These are phyloP conservation scores for Musa acuminata DNA, from an alignment of 176 grass and related monocot genomes.

Conservation along the genomic window DNA sequence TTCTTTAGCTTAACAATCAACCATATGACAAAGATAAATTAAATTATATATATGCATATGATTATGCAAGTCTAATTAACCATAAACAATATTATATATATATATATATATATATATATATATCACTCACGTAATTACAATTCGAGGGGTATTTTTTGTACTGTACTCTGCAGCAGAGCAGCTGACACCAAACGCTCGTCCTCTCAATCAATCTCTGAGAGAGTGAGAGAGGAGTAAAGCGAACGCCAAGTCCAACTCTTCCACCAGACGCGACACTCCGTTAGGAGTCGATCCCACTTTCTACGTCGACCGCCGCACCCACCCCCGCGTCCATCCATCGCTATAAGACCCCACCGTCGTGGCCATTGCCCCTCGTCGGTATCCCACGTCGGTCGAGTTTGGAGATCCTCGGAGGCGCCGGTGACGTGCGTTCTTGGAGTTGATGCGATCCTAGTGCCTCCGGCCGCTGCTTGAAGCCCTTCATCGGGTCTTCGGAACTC, in stretches of 20 bases:
- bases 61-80: too few relatives aligned
- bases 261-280: constrained; percentile 4
- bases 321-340: background rate
- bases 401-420: background rate
- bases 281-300: background rate
- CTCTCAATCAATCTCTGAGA: background rate
- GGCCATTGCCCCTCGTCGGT: background rate
- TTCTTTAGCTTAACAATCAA: too few relatives aligned
- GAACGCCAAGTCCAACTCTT: background rate
- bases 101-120: too few relatives aligned
- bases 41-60: too few relatives aligned
- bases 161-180: background rate
- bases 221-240: background rate
- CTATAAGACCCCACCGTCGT: background rate
- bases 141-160: background rate
- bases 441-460: background rate
- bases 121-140: too few relatives aligned
- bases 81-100: too few relatives aligned
- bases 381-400: background rate
- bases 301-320: background rate
- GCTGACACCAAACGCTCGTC: background rate
- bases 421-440: background rate
- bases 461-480: background rate
- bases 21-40: too few relatives aligned
- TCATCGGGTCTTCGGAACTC: background rate